Evolutionary conservation across 2,329 filamentous ascomycete genomes (phyloP), one percentile per base, ranked within the genome.

Genomic region (Coleophoma eucalyptorum): DNA sequence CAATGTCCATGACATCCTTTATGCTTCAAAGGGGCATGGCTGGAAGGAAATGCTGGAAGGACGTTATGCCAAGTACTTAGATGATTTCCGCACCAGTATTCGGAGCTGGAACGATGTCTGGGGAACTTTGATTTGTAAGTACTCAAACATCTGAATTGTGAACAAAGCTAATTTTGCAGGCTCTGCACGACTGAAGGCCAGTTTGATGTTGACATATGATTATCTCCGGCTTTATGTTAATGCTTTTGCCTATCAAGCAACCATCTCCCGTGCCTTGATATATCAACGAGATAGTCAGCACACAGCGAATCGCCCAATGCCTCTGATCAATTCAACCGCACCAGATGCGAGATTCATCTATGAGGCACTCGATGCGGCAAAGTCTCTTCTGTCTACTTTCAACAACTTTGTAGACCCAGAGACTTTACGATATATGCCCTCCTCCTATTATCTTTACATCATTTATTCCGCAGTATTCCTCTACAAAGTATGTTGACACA

Each of bases 171-270:
- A 55, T 26, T 34, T 11, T 20, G 19, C 21, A 80, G 78, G 79
- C 61, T 86, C 84, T 1, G 75, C 80, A 1, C 78, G 80, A 5
- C 78, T 89, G 55, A 87, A 87, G 63, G 80, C 82, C 3, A 86
- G 80, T 5, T 67, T 90, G 2, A 73, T 87, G 20, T 75, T 90
- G 60, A 87, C 84, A 0, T 89, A 88, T 60, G 84, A 89, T 58
- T 90, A 89, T 60, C 69, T 90, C 2, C 77, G 86, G 6, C 74
- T 90, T 1, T 90, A 90, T 64, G 87, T 86, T 46, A 89, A 88
- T 52, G 86, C 86, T 0, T 90, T 89, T 62, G 86, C 86, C 1
- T 89, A 89, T 57, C 86, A 90, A 62, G 86, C 86, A 3, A 87
- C 84, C 1, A 81, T 79, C 46, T 81, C 68, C 58, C 78, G 75